Base-by-base conservation (phyloP, 306 rosid species). In the Rubus idaeus region DNA sequence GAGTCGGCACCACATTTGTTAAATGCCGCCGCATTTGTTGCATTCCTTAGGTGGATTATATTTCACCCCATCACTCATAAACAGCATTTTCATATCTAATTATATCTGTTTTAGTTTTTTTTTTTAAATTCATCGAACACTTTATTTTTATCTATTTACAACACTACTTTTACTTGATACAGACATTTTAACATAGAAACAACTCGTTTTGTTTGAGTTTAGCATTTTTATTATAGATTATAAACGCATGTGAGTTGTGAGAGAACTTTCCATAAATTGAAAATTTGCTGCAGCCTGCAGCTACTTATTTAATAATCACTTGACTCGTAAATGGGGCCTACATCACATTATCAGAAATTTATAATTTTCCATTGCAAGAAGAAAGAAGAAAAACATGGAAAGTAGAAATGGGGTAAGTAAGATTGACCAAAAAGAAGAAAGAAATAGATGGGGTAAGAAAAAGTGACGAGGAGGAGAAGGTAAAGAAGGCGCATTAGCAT, bases 371-470 rank as follows among this genome's bases (percentile, higher is more conserved):
- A 23, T 11, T 61, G 18, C 1, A 4, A 61, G 63, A 61, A 61
- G 66, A 60, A 60, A 26, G 41, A 30, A 16, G 18, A 61, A 70
- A 17, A 4, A 37, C 3, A 66, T 0, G 3, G 46, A 21, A 39
- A 55, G 52, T 55, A 55, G 20, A 40, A 14, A 21, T 5, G 23
- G 30, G 40, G 26, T 10, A 30, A 73, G 67, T 20, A 26, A 30
- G 70, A 64, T 64, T 64, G 69, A 64, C 47, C 69, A 64, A 64
- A 64, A 64, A 64, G 70, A 64, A 8, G 70, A 12, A 44, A 35
- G 6, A 65, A 74, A 30, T 5, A 10, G 8, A 46, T 45, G 58
- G 12, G 56, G 45, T 60, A 73, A 41, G 76, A 72, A 50, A 53
- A 53, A 35, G 61, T 1, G 40, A 23, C 21, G 21, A 23, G 66